These are phyloP conservation scores for Apostasia shenzhenica DNA, from an alignment of 106 monocot species.

Conservation along the genomic window DNA sequence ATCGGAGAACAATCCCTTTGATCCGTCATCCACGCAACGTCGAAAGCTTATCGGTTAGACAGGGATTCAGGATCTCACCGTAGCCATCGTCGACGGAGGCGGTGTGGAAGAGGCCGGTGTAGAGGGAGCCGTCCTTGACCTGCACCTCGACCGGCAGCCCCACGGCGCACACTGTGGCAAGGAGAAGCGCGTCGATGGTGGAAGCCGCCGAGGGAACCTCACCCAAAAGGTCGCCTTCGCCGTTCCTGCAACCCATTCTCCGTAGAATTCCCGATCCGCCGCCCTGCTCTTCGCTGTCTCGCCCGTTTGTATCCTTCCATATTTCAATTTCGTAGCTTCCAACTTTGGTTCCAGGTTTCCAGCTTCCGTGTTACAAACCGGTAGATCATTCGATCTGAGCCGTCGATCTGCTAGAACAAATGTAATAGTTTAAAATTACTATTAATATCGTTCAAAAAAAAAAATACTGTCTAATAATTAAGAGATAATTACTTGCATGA, in stretches of 20 bases:
- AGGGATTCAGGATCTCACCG: slow-evolving; percentile 15
- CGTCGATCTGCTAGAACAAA: too few relatives aligned
- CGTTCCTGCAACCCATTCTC: not conserved
- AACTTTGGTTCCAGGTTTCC: too few relatives aligned
- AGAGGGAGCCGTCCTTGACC: slow-evolving; percentile 66
- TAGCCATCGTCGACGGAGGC: slow-evolving; percentile 32
- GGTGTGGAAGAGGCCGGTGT: slow-evolving; percentile 69
- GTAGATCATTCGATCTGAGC: too few relatives aligned
- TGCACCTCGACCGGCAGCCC: slow-evolving; percentile 56
- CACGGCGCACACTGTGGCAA: slow-evolving; percentile 41
- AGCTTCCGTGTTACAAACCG: too few relatives aligned
- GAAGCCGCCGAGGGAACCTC: not conserved
- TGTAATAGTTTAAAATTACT: too few relatives aligned
- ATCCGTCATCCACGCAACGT: not conserved
- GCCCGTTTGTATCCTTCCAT: not conserved
- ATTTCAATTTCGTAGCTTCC: not conserved
- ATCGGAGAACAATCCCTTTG: not conserved
- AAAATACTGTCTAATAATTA: too few relatives aligned
- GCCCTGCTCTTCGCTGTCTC: not conserved
- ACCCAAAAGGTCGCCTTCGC: not conserved
- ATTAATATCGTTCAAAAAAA: too few relatives aligned
- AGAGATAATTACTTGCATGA: too few relatives aligned
- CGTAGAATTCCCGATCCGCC: not conserved
- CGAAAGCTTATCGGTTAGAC: not conserved
- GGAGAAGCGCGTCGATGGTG: slow-evolving; percentile 27